Base-by-base conservation (phyloP, 1,284 basidiomycete genomes). In the Sporisorium graminicola region DNA sequence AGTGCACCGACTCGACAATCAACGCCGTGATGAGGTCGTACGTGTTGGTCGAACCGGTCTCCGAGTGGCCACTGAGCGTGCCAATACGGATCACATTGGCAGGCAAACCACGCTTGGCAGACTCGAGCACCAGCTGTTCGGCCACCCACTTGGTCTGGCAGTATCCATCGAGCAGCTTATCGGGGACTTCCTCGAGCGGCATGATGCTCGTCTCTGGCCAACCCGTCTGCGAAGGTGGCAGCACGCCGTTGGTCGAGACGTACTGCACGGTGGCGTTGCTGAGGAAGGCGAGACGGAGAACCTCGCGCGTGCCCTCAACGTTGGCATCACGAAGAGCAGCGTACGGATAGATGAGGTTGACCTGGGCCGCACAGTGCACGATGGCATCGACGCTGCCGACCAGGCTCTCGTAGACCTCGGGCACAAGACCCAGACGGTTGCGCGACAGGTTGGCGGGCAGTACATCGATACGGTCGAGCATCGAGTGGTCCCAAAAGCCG, bases 91-190 rank as follows among this genome's bases (percentile, higher is more conserved):
- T 72, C 27, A 84, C 83, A 52, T 82, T 81, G 61, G 82, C 84
- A 12, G 82, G 80, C 42, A 86, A 60, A 5, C 85, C 85, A 16
- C 85, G 78, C 35, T 67, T 66, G 20, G 70, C 63, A 18, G 84
- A 80, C 37, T 86, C 80, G 22, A 76, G 56, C 29, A 82, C 83
- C 13, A 86, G 78, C 74, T 80, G 80, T 58, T 86, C 85, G 27
- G 85, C 81, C 10, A 86, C 85, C 85, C 85, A 86, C 66, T 86
- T 86, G 51, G 82, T 86, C 76, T 86, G 85, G 22, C 85, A 83
- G 72, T 86, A 86, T 10, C 85, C 85, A 59, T 86, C 85, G 44
- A 83, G 74, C 44, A 86, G 67, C 59, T 83, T 82, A 20, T 79
- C 81, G 0, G 79, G 78, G 20, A 85, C 82, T 58, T 83, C 69